Percentiles rank a stretch among this genome's conserved stretches.
Evolutionary conservation across 2,329 filamentous ascomycete genomes (phyloP).

Genomic region (Colletotrichum noveboracense): DNA sequence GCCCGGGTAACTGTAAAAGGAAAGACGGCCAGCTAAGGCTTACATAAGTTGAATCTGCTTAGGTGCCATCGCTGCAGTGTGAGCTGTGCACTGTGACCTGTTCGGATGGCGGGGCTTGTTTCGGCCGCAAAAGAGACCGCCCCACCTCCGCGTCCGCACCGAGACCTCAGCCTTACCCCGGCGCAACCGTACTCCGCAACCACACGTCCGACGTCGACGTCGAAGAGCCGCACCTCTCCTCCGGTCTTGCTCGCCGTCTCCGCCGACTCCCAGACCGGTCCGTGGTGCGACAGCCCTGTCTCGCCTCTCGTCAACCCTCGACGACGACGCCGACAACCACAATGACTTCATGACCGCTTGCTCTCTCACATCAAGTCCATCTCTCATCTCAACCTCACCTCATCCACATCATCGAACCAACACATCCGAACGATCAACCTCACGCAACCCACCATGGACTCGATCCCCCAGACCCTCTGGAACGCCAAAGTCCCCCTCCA

Average conservation of each 20-base stretch:
- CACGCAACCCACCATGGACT: conserved; percentile 5
- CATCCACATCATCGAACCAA: background rate
- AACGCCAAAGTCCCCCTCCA: conserved; percentile 57
- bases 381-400: background rate
- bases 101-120: background rate
- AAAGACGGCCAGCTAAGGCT: background rate
- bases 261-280: background rate
- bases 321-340: background rate
- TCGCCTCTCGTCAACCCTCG: background rate
- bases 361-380: background rate
- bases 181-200: conserved; percentile 1
- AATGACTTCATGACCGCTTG: background rate
- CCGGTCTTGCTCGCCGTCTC: background rate
- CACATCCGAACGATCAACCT: background rate
- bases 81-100: background rate
- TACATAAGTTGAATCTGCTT: background rate
- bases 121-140: background rate
- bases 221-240: background rate
- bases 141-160: conserved; percentile 4
- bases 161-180: conserved; percentile 3
- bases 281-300: background rate
- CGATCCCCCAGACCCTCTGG: conserved; percentile 58
- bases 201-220: background rate
- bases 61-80: background rate
- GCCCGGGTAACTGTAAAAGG: background rate